Percentiles rank a stretch among this genome's conserved stretches.
phyloP scores from a whole-genome alignment of 768 basidiomycete species.

The Lentinula detonsa region DNA sequence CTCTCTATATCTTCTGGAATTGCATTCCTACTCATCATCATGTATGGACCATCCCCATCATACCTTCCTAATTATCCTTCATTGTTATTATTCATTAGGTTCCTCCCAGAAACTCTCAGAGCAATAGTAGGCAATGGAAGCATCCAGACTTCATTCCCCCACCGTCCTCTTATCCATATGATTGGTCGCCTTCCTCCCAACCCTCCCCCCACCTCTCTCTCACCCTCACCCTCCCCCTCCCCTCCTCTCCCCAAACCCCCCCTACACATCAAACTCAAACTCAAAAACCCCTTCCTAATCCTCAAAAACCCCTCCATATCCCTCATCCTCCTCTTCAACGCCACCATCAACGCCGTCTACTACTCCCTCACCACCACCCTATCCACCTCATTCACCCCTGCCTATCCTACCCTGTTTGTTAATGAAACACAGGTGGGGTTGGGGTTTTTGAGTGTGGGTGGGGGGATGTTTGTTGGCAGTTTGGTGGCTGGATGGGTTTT shows the following conservation, averaged over 20 bases:
- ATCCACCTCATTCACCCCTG: constrained; percentile 34
- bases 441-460: constrained; percentile 51
- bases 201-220: too few species aligned
- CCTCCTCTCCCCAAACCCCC: constrained; percentile 24
- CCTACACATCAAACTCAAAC: constrained; percentile 11
- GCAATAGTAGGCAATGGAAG: constrained; percentile 48
- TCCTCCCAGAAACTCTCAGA: constrained; percentile 49
- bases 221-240: not conserved
- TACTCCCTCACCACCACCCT: constrained; percentile 37
- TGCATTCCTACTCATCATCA: constrained; percentile 40
- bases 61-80: too few species aligned
- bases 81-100: constrained; percentile 10
- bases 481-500: constrained; percentile 38
- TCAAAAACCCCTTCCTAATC: constrained; percentile 8
- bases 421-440: constrained; percentile 44
- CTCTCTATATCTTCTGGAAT: constrained; percentile 40
- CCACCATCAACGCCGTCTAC: constrained; percentile 27
- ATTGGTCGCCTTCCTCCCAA: constrained; percentile 17
- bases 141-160: constrained; percentile 41
- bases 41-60: constrained; percentile 9
- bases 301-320: constrained; percentile 32
- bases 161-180: constrained; percentile 50
- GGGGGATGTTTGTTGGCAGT: constrained; percentile 44
- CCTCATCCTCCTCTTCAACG: constrained; percentile 29
- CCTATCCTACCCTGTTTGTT: constrained; percentile 30